Percentiles rank a stretch among this genome's conserved stretches.
These are phyloP conservation scores for Candida nanaspora DNA, from an alignment of 805 yeast species.

Conservation along the genomic window DNA sequence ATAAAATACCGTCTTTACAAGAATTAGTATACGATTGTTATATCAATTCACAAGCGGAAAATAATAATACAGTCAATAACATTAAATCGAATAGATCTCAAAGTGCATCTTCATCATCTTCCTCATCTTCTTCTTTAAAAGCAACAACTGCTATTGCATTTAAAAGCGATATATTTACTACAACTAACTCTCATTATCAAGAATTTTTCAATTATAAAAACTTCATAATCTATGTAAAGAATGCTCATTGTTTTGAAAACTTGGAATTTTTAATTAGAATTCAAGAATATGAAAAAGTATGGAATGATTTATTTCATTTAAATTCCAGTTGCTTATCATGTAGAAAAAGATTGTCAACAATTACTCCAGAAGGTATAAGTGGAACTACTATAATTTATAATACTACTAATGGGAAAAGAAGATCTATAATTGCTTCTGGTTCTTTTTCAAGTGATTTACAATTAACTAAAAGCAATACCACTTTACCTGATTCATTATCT, in stretches of 20 bases:
- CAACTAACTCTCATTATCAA: not conserved
- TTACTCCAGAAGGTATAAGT: not conserved
- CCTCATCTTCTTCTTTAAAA: not conserved
- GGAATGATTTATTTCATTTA: slow-evolving; percentile 7
- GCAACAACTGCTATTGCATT: not conserved
- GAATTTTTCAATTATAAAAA: slow-evolving; percentile 5
- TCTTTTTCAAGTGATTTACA: not conserved
- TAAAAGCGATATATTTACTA: not conserved
- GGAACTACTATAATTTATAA: not conserved
- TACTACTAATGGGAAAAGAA: not conserved
- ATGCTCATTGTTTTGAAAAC: slow-evolving; percentile 16
- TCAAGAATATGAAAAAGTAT: slow-evolving; percentile 11
- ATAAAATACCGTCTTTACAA: slow-evolving; percentile 8
- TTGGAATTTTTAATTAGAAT: slow-evolving; percentile 13
- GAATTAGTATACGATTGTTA: slow-evolving; percentile 9
- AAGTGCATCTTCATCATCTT: not conserved
- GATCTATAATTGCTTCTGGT: not conserved
- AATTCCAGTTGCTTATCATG: slow-evolving; percentile 7
- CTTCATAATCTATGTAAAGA: slow-evolving; percentile 8
- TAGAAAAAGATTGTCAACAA: not conserved
- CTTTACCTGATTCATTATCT: not conserved
- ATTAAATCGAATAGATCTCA: not conserved
- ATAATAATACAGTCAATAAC: not conserved
- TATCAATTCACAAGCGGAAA: not conserved
- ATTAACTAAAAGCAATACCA: not conserved